Evolutionary conservation across 2,329 filamentous ascomycete genomes (phyloP).

Genomic region (Paracorniculantispora psalliotae): DNA sequence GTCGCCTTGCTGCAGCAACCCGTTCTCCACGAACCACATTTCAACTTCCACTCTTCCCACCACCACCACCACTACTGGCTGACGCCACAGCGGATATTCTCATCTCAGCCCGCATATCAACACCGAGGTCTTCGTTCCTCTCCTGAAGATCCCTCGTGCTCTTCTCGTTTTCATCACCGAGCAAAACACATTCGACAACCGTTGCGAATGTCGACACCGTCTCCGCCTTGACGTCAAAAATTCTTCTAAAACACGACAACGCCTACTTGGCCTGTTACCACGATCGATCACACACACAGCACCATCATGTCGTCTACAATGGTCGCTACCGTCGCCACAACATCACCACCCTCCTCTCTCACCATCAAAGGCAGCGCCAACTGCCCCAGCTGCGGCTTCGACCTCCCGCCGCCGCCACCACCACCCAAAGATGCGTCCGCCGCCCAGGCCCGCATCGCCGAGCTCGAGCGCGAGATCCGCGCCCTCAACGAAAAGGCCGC

Average conservation of each 20-base stretch:
- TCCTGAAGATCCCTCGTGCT: conserved; percentile 16
- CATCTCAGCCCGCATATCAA: conserved; percentile 1
- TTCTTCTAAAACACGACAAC: neutral
- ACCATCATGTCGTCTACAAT: conserved; percentile 24
- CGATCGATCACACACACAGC: neutral
- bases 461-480: conserved; percentile 67
- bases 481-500: conserved; percentile 67
- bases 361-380: conserved; percentile 27
- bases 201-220: neutral
- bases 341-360: no score
- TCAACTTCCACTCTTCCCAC: neutral
- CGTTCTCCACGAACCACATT: no score
- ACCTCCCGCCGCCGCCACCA: conserved; percentile 26
- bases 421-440: conserved; percentile 45
- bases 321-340: conserved; percentile 31
- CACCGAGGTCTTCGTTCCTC: neutral
- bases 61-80: neutral
- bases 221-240: neutral
- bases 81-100: conserved; percentile 12
- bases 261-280: neutral
- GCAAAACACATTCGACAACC: no score
- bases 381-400: conserved; percentile 49
- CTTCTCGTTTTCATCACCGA: neutral
- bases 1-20: no score
- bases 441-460: conserved; percentile 54